A percentile compares a stretch with the other conserved stretches of the same genome.
phyloP scores from a whole-genome alignment of 805 yeast genomes.

The Scheffersomyces lignosus region DNA sequence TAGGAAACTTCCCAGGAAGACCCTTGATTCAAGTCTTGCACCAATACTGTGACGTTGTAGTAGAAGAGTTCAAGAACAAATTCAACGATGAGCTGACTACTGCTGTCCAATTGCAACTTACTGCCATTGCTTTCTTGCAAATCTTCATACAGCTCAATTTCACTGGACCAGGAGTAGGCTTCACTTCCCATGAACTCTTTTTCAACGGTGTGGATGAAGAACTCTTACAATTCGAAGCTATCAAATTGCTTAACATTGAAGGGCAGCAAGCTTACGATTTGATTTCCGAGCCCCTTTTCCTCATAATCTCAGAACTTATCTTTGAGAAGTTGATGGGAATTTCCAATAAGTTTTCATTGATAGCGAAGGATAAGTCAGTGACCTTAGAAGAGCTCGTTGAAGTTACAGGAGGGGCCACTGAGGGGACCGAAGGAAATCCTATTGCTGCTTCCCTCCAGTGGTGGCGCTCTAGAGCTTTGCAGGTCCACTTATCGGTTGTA shows the following conservation, averaged over 20 bases:
- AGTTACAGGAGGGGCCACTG: constrained; percentile 7
- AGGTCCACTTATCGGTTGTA: constrained; percentile 61
- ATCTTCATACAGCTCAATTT: constrained; percentile 72
- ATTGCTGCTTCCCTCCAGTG: constrained; percentile 54
- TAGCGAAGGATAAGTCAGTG: constrained; percentile 24
- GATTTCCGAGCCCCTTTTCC: constrained; percentile 34
- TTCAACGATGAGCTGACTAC: constrained; percentile 11
- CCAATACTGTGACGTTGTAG: constrained; percentile 13
- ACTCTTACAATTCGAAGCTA: constrained; percentile 27
- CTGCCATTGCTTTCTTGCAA: constrained; percentile 65
- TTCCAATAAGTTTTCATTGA: constrained; percentile 36
- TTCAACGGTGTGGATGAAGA: constrained; percentile 23
- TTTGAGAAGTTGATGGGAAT: constrained; percentile 46
- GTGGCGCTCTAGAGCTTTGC: constrained; percentile 76
- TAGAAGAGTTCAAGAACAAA: constrained; percentile 7
- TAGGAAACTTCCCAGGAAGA: constrained; percentile 20
- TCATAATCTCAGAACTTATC: constrained; percentile 27
- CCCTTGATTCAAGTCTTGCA: constrained; percentile 19
- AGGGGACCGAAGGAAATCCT: constrained; percentile 20
- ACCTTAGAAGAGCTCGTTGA: constrained; percentile 27
- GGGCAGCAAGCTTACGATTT: constrained; percentile 74
- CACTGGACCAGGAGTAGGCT: constrained; percentile 73
- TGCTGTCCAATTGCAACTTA: constrained; percentile 25
- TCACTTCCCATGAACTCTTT: constrained; percentile 30
- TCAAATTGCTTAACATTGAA: constrained; percentile 47